Evolutionary conservation across 108 stramenopile genomes (phyloP).

Genomic region (Nitzschia sp.): DNA sequence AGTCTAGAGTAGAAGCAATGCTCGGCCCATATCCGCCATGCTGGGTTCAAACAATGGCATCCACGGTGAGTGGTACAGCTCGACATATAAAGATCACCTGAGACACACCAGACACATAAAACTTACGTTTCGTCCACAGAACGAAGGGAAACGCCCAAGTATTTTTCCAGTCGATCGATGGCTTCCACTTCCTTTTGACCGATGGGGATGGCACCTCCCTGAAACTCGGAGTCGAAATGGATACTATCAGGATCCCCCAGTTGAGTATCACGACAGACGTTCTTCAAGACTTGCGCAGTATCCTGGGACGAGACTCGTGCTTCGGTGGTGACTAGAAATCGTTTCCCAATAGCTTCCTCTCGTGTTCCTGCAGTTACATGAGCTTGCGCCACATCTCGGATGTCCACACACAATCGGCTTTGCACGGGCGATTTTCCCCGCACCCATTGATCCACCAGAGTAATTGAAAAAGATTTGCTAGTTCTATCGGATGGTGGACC

Average conservation of each 20-base stretch:
- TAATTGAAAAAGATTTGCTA: slow-evolving; percentile 57
- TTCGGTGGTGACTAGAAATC: slow-evolving; percentile 79
- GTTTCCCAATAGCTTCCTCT: slow-evolving; percentile 33
- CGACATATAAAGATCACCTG: neutral
- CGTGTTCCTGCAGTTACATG: slow-evolving; percentile 62
- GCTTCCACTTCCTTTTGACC: slow-evolving; percentile 71
- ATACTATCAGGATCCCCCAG: slow-evolving; percentile 42
- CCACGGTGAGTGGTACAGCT: no score
- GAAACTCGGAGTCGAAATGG: slow-evolving; percentile 59
- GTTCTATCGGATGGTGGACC: slow-evolving; percentile 51
- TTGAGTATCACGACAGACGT: slow-evolving; percentile 22
- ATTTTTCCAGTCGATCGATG: slow-evolving; percentile 37
- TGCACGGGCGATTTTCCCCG: slow-evolving; percentile 72
- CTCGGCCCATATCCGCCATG: slow-evolving; percentile 67
- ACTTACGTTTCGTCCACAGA: slow-evolving; percentile 64
- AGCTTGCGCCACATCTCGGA: slow-evolving; percentile 78
- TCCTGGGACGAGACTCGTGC: slow-evolving; percentile 55
- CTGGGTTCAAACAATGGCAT: no score
- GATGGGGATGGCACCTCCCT: slow-evolving; percentile 83
- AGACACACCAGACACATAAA: no score
- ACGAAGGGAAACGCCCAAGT: slow-evolving; percentile 54
- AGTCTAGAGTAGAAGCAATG: no score
- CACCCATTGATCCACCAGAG: slow-evolving; percentile 73
- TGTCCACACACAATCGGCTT: slow-evolving; percentile 78
- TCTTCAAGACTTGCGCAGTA: slow-evolving; percentile 55